Base-by-base conservation (phyloP, 1,284 basidiomycete genomes). In the Heliocybe sulcata region DNA sequence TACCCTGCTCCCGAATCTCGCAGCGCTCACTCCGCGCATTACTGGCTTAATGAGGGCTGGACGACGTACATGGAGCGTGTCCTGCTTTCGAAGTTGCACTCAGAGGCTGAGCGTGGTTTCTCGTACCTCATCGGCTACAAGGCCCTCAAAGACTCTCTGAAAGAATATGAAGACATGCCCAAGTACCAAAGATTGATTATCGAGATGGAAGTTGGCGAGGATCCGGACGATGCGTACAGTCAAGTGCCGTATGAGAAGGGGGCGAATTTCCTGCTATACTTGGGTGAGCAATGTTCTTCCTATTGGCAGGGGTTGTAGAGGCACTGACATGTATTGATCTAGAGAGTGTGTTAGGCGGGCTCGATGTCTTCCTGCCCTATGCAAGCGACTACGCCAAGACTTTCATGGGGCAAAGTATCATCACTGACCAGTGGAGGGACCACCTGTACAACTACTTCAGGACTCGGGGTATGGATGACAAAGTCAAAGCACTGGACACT, bases 21-120 rank as follows among this genome's bases (percentile, higher is more conserved):
- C 0, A 86, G 88, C 56, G 81, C 83, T 0, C 67, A 89, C 56
- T 80, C 85, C 2, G 79, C 78, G 3, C 88, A 92, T 67, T 95
- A 95, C 75, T 96, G 92, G 92, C 81, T 95, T 51, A 95, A 94
- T 68, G 92, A 94, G 71, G 84, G 93, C 33, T 97, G 92, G 88
- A 97, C 94, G 31, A 95, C 92, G 0, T 98, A 95, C 67, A 87
- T 93, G 51, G 96, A 99, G 69, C 84, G 94, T 22, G 74, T 97
- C 9, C 76, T 97, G 35, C 83, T 89, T 42, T 76, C 87, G 60
- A 74, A 78, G 52, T 73, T 96, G 1, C 85, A 95, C 65, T 82
- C 87, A 0, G 82, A 90, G 16, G 83, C 87, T 0, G 84, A 91
- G 56, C 87, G 96, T 33, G 92, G 85, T 12, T 94, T 94, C 65